Conservation (phyloP, 1,284 basidiomycete species). For the Amylostereum chailletii region DNA sequence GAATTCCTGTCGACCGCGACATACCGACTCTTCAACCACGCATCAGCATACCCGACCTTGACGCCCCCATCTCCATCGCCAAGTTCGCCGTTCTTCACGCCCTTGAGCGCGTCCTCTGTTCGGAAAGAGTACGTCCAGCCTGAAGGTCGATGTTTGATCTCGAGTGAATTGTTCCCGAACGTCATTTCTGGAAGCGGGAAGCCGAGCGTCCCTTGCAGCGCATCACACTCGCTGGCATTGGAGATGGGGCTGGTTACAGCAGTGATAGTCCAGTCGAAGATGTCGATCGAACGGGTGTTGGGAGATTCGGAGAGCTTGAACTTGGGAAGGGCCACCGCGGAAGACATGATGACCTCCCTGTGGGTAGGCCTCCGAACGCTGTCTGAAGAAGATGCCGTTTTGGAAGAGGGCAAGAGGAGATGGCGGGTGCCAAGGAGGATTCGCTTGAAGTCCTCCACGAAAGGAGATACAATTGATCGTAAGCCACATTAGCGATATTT, state of each 20-base stretch:
- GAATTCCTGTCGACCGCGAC: constrained; percentile 10
- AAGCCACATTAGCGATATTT: neutral
- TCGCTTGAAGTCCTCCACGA: neutral
- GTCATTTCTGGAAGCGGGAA: constrained; percentile 96
- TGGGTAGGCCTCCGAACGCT: constrained; percentile 9
- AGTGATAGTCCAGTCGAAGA: constrained; percentile 57
- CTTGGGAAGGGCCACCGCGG: constrained; percentile 40
- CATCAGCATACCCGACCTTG: constrained; percentile 90
- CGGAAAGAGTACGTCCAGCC: constrained; percentile 66
- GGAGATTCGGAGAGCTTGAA: constrained; percentile 60
- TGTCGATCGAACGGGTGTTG: constrained; percentile 56
- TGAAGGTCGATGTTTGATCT: constrained; percentile 51
- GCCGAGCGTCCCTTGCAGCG: constrained; percentile 51
- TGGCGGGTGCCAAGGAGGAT: neutral
- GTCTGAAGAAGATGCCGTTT: constrained; percentile 1
- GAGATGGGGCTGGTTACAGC: constrained; percentile 66
- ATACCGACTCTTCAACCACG: constrained; percentile 86
- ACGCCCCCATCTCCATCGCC: constrained; percentile 79
- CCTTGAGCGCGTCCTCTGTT: constrained; percentile 60
- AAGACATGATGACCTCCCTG: constrained; percentile 24
- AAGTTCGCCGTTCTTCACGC: constrained; percentile 73
- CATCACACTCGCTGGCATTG: constrained; percentile 67
- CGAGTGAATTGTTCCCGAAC: constrained; percentile 81
- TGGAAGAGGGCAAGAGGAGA: constrained; percentile 8
- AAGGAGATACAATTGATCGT: neutral